A percentile compares a stretch with the other conserved stretches of the same genome.
These are phyloP conservation scores for Fusarium pininemorale DNA, from an alignment of 2,329 filamentous ascomycete species.

Conservation along the genomic window DNA sequence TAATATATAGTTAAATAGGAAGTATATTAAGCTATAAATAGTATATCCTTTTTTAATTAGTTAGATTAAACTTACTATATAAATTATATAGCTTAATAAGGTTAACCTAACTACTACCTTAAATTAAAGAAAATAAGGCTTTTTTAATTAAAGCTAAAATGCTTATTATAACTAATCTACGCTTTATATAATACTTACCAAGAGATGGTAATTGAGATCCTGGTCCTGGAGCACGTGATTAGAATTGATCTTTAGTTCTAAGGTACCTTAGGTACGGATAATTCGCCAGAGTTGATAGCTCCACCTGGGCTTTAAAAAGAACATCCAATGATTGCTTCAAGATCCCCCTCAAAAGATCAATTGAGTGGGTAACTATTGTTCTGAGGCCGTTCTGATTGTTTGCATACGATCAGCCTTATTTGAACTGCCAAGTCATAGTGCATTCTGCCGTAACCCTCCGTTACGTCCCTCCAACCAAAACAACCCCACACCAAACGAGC, in stretches of 20 bases:
- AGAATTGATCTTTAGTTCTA: not conserved
- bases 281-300: not conserved
- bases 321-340: not conserved
- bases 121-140: no score
- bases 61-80: no score
- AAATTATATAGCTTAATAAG: no score
- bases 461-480: not conserved
- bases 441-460: conserved; percentile 1
- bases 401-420: not conserved
- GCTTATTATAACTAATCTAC: no score
- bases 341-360: not conserved
- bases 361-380: not conserved
- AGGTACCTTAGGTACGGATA: no score
- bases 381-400: not conserved
- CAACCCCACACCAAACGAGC: not conserved
- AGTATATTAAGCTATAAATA: no score
- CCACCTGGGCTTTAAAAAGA: conserved; percentile 25
- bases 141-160: no score
- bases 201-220: not conserved
- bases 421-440: conserved; percentile 1
- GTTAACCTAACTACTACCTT: no score
- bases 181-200: no score
- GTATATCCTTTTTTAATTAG: no score
- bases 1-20: no score
- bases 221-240: conserved; percentile 4